Conservation (phyloP, 2,329 filamentous ascomycete genomes). For the Diaporthe ampelina region DNA sequence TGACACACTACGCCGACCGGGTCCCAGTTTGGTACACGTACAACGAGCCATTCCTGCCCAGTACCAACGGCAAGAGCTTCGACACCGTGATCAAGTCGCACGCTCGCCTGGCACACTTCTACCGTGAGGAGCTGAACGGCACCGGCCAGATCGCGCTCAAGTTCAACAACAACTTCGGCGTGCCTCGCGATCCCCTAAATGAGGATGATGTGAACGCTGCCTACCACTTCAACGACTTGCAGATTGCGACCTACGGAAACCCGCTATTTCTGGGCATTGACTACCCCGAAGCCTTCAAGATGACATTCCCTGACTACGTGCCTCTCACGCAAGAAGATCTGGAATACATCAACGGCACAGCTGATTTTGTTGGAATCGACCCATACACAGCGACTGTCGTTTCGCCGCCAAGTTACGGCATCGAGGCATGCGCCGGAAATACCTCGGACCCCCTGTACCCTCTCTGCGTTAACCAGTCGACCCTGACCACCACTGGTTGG, state of each 20-base stretch:
- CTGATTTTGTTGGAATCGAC: constrained; percentile 70
- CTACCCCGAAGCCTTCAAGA: constrained; percentile 62
- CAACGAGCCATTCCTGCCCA: constrained; percentile 63
- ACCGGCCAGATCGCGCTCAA: constrained; percentile 65
- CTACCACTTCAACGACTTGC: constrained; percentile 61
- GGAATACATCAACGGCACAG: constrained; percentile 62
- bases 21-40: constrained; percentile 67
- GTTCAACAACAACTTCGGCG: constrained; percentile 64
- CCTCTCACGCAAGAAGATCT: constrained; percentile 63
- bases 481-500: constrained; percentile 65
- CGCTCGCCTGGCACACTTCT: constrained; percentile 65
- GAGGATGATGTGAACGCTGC: constrained; percentile 59
- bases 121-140: constrained; percentile 66
- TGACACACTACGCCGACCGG: constrained; percentile 65
- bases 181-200: constrained; percentile 58
- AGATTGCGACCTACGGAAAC: constrained; percentile 65
- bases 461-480: constrained; percentile 65
- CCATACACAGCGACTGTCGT: constrained; percentile 70
- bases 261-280: constrained; percentile 66
- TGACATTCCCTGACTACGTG: constrained; percentile 60
- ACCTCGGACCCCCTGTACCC: constrained; percentile 60
- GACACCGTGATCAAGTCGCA: constrained; percentile 62
- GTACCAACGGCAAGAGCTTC: constrained; percentile 55
- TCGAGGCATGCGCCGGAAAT: constrained; percentile 63
- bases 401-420: constrained; percentile 56